Base-by-base conservation (phyloP, 345 rosid genomes). In the Trapa incisa region DNA sequence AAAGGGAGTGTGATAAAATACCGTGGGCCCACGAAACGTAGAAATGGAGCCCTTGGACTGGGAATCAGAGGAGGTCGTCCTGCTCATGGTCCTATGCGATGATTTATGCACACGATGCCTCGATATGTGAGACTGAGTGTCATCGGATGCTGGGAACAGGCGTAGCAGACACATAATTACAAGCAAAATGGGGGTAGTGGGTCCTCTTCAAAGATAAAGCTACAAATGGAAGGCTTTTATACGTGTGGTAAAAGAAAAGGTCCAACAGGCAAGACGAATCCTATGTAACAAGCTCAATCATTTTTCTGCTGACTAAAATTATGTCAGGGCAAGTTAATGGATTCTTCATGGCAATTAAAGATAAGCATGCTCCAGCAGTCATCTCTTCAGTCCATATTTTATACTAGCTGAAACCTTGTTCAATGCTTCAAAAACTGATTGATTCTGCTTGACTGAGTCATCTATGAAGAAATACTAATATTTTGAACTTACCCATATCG, bases 141-240 rank as follows among this genome's bases (percentile, higher is more conserved):
- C 96, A 77, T 88, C 92, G 69, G 85, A 86, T 76, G 92, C 99
- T 94, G 85, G 83, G 64, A 80, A 76, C 57, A 72, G 72, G 64
- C 43, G 61, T 42, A 69, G 56, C 77, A 74, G 65, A 75, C 67
- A 72, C 71, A 80, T 65, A 39, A 75, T 69, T 65, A 71, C 41
- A 50, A 13, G 43, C 37, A 54, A 56, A 73, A 67, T 37, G 66
- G 37, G 52, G 37, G 52, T 47, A 38, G 79, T 79, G 84, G 91
- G 77, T 65, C 79, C 78, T 61, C 42, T 39, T 39, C 65, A 83
- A 80, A 72, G 78, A 74, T 63, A 78, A 85, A 77, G 71, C 48
- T 35, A 16, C 22, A 61, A 81, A 73, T 71, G 47, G 67, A 56
- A 63, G 73, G 84, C 84, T 72, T 74, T 79, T 74, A 15, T 75